A percentile compares a stretch with the other conserved stretches of the same genome.
Evolutionary conservation across 1,139 yeast genomes (phyloP).

Genomic region (Blastobotrys malaysiensis): DNA sequence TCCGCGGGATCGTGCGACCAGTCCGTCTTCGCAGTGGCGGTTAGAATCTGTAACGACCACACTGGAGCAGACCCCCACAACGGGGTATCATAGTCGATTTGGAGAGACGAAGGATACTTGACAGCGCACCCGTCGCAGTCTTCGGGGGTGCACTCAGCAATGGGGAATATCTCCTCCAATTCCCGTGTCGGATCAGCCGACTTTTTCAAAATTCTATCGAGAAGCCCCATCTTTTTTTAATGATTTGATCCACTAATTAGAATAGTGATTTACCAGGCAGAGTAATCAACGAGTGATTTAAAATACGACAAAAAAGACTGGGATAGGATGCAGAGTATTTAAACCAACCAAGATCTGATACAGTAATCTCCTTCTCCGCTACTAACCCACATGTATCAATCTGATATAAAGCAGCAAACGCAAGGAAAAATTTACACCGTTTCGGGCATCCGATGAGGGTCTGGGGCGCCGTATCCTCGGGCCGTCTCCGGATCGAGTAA

Average conservation of each 20-base stretch:
- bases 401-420: neutral
- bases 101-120: slow-evolving; percentile 53
- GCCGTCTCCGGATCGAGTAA: neutral
- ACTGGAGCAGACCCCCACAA: slow-evolving; percentile 71
- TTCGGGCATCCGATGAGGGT: neutral
- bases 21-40: slow-evolving; percentile 78
- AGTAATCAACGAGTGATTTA: neutral
- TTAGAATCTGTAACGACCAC: slow-evolving; percentile 63
- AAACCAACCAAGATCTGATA: neutral
- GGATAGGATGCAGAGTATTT: neutral
- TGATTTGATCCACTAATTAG: neutral
- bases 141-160: slow-evolving; percentile 26
- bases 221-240: slow-evolving; percentile 11
- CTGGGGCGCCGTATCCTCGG: neutral
- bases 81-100: slow-evolving; percentile 46
- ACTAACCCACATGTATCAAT: neutral
- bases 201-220: slow-evolving; percentile 8
- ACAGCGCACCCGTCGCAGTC: slow-evolving; percentile 23
- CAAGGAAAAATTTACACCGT: neutral
- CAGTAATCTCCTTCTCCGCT: neutral
- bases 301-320: neutral
- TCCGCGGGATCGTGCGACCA: slow-evolving; percentile 78
- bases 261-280: too few species aligned
- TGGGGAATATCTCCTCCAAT: slow-evolving; percentile 12
- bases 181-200: slow-evolving; percentile 9